Evolutionary conservation across 2,329 filamentous ascomycete genomes (phyloP), one percentile per base, ranked within the genome.

Genomic region (Hypoxylon sp.): DNA sequence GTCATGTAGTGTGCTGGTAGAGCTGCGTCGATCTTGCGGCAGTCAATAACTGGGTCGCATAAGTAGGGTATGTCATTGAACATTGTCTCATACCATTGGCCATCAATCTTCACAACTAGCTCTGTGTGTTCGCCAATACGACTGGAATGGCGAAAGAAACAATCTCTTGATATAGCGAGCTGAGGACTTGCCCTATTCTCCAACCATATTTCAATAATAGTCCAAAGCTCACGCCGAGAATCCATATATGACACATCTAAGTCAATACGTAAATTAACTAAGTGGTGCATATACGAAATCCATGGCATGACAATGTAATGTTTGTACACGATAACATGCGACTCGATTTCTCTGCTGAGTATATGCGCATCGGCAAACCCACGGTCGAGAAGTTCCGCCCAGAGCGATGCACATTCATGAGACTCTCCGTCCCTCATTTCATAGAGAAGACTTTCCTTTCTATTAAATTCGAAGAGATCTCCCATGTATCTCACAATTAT

Each of bases 101-200:
- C 31, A n/a, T 42, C 46, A 6, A 59, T 14, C 14, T 59, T 59
- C 24, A 35, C 24, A 10, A 24, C 26, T 46, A 47, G 8, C n/a
- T n/a, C n/a, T n/a, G n/a, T n/a, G n/a, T n/a, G n/a, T n/a, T n/a
- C n/a, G n/a, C n/a, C n/a, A n/a, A n/a, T n/a, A n/a, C n/a, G n/a
- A 37, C 4, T 37, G 35, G 14, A n/a, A n/a, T 14, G 35, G 14
- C 3, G n/a, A 37, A 6, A 31, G 14, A 19, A 14, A 31, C 26
- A 14, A 17, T 52, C 9, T n/a, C 19, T 4, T 5, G 37, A 37
- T 11, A 52, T 8, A 22, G 22, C 35, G 29, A 57, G 14, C 24
- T 35, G 52, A 14, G 59, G 59, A 44, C 50, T 51, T 2, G 44
- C 59, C 8, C 59, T 11, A n/a, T 33, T 24, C 51, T 57, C 31